Conservation (phyloP, 2,329 filamentous ascomycete species). For the Thyridium curvatum region DNA sequence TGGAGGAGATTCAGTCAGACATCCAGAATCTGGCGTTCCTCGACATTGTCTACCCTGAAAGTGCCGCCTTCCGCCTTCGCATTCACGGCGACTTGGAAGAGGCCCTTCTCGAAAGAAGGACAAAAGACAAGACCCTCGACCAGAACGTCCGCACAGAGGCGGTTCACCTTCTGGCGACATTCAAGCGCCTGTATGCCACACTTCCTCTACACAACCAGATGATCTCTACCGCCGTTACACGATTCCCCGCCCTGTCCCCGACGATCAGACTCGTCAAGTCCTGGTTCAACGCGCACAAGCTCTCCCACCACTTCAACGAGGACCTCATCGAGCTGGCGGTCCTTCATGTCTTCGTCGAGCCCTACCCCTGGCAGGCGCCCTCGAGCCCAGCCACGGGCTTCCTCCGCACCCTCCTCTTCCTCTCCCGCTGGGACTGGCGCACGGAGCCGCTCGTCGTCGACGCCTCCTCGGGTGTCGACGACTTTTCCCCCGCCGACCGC, state of each 20-base stretch:
- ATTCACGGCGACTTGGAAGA: conserved; percentile 88
- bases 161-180: conserved; percentile 60
- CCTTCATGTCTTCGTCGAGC: conserved; percentile 70
- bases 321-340: conserved; percentile 83
- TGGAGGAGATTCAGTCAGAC: conserved; percentile 67
- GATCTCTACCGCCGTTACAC: conserved; percentile 72
- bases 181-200: conserved; percentile 66
- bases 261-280: conserved; percentile 80
- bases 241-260: conserved; percentile 71
- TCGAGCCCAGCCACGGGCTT: conserved; percentile 76
- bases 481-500: conserved; percentile 12
- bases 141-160: conserved; percentile 61
- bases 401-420: conserved; percentile 69
- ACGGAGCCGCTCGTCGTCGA: conserved; percentile 77
- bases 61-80: conserved; percentile 71
- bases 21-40: conserved; percentile 75
- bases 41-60: conserved; percentile 70
- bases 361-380: conserved; percentile 74
- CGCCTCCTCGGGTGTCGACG: conserved; percentile 45
- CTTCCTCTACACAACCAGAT: conserved; percentile 76
- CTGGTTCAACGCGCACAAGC: conserved; percentile 83
- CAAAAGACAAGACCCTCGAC: conserved; percentile 66
- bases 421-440: conserved; percentile 90
- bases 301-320: conserved; percentile 67
- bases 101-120: conserved; percentile 68